Base-by-base conservation (phyloP, 2,329 filamentous ascomycete genomes). In the Ascochyta pisi region DNA sequence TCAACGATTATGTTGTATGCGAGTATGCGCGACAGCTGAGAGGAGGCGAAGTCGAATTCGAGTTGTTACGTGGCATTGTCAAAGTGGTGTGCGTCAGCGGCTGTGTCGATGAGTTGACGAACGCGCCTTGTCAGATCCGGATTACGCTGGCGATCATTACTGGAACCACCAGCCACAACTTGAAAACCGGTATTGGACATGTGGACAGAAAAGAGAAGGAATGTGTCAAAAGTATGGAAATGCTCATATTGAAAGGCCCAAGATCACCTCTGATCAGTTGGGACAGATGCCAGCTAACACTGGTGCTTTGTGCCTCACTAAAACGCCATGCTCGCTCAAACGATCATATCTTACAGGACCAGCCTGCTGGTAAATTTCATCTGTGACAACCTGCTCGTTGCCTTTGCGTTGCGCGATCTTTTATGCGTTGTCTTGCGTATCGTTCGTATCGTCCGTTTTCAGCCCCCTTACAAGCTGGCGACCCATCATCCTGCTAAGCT, bases 401-500 rank as follows among this genome's bases (percentile, higher is more conserved):
- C 5, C 22, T 13, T 13, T 5, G 9, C 22, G 3, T 10, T 22
- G 19, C 19, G 37, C 37, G 6, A 10, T 39, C 19, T n/a, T 23
- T 9, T 41, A 41, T 12, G 39, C 34, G 9, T 29, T 27, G 5
- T 42, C 42, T 12, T 56, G 47, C 16, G 12, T n/a, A 8, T 50
- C 47, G 10, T 51, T 15, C 6, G 12, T n/a, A 8, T 50, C 47
- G 10, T 51, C 9, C 6, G 46, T 58, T 58, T 58, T 69, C 44
- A 71, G 24, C 0, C 64, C 65, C 41, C 37, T 54, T 0, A 66
- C 63, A 13, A 71, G 45, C 54, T 71, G 68, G 19, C 52, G 54
- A 12, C 66, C 65, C 68, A 71, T 70, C 50, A 66, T 62, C 47
- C 66, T 62, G 27, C 65, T 66, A 2, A 71, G 50, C 57, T 70